Base-by-base conservation (phyloP, 2,329 filamentous ascomycete genomes). In the Xylaria sp. region DNA sequence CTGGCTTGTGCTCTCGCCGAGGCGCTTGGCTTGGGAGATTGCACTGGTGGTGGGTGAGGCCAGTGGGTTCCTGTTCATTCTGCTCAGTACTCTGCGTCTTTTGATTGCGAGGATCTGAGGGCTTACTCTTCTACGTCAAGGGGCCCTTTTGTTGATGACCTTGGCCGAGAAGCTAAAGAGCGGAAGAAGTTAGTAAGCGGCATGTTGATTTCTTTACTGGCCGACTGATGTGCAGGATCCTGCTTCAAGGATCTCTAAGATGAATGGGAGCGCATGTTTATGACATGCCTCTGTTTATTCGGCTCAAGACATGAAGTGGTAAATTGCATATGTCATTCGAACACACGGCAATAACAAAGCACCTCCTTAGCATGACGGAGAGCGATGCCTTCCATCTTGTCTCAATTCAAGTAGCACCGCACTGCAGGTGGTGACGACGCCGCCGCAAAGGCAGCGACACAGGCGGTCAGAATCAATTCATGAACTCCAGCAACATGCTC, bases 91-190 rank as follows among this genome's bases (percentile, higher is more conserved):
- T 50, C 15, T 51, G 40, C n/a, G 15, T 57, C 14, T 21, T 23
- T 21, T 6, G 53, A 65, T 58, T 28, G 66, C 52, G 46, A 11
- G 33, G 58, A 37, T 64, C 61, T 25, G 46, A 52, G 42, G 21
- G 76, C 87, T 78, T 83, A 94, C 90, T 94, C 90, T 66, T 89
- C 87, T 65, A 81, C 79, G 71, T 95, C 92, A 19, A 96, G 80
- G 3, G 92, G 92, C 0, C 92, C 92, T 76, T 88, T 91, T 4
- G 92, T 95, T 46, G 89, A 85, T 43, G 89, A 87, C 53, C 89
- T 82, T 8, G 89, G 85, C 46, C 88, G 79, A n/a, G 84, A 78
- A 47, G 84, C 85, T 86, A 73, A n/a, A 38, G 60, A 57, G 68
- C 66, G 66, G 33, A 71, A 60, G 19, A 69, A 43, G 68, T 75